Percentiles rank a stretch among this genome's conserved stretches.
Evolutionary conservation across 768 basidiomycete species (phyloP).

Genomic region (Dacryopinax primogenitus): DNA sequence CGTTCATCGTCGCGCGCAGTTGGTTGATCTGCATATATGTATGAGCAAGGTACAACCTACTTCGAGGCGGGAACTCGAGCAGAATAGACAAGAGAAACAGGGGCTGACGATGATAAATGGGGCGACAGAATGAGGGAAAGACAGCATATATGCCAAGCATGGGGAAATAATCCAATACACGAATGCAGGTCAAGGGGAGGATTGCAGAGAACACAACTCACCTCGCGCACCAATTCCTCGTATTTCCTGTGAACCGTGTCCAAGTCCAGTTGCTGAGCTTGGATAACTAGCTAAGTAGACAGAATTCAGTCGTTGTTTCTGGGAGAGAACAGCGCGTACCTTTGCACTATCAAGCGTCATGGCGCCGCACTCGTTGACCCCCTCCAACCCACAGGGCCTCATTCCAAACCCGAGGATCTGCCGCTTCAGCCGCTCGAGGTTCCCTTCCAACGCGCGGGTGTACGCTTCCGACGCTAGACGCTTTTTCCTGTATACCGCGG

Average conservation of each 20-base stretch:
- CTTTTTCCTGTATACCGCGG: neutral
- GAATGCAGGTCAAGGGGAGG: neutral
- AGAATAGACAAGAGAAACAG: no score
- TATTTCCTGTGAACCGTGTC: neutral
- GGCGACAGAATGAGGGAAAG: no score
- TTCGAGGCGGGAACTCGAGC: no score
- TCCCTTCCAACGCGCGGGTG: neutral
- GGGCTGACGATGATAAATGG: no score
- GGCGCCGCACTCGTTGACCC: neutral
- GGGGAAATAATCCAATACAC: no score
- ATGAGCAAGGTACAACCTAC: no score
- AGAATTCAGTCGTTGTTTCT: neutral
- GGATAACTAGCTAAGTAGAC: neutral
- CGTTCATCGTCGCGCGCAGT: neutral
- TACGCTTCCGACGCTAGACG: neutral
- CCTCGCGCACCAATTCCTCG: neutral
- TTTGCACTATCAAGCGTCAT: neutral
- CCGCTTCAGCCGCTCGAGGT: neutral
- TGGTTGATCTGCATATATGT: neutral
- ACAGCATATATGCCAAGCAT: no score
- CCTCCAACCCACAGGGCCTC: neutral
- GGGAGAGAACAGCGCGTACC: neutral
- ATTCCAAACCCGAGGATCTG: neutral
- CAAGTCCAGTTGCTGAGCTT: constrained; percentile 6
- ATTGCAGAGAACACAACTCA: neutral